Base-by-base conservation (phyloP, 352 stramenopile species). In the Phytophthora tentaculata region DNA sequence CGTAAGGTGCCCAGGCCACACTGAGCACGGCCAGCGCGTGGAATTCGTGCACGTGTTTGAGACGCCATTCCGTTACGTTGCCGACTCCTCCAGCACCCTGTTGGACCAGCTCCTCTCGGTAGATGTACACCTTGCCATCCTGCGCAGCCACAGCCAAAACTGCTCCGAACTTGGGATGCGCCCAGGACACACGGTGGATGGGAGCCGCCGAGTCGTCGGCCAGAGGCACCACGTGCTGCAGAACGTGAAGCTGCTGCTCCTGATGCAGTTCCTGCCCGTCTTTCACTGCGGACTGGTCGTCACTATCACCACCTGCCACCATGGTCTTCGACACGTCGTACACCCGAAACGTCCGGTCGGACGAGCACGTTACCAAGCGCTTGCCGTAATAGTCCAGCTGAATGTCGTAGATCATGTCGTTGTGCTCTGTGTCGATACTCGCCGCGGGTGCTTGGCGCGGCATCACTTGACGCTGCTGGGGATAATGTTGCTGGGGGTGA, bases 301-400 rank as follows among this genome's bases (percentile, higher is more conserved):
- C 43, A 10, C 16, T 56, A 20, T 72, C 58, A 12, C 63, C 56
- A 8, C 48, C 24, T 0, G 73, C 56, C 2, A 71, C 67, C 1
- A 84, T 85, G 14, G 86, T 74, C 35, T 77, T 77, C 0, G 83
- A 88, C 35, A 94, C 83, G 61, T 95, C 86, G 70, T 94, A 96
- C 35, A 96, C 69, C 60, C 86, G 86, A 64, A 96, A 94, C 48
- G 87, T 93, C 61, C 86, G 81, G 69, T 96, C 89, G 17, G 75
- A 82, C 28, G 89, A 96, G 69, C 87, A 95, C 48, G 89, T 94
- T 28, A 67, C 84, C 45, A 96, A 73, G 24, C 85, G 84, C 62
- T 95, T 94, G 65, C 87, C 86, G 63, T 96, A 94, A 65, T 95
- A 96, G 61, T 96, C 87, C 61, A 96, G 77, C 72, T 96, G 88